Conservation (phyloP, 768 basidiomycete genomes). For the Trametes punicea region DNA sequence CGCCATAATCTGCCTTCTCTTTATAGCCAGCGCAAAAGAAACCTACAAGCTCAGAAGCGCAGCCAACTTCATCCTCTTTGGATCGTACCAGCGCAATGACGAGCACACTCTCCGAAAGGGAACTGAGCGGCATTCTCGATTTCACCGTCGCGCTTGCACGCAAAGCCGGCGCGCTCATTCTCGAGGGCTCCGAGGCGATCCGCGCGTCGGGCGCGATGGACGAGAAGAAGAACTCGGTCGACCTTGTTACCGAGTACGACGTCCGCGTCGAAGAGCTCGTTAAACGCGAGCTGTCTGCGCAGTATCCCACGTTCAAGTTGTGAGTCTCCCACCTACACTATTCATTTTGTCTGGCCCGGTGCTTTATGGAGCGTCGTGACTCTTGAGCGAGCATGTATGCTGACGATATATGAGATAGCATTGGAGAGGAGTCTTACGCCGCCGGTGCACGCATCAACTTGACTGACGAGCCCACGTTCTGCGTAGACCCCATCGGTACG, state of each 20-base stretch:
- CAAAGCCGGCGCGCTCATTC: constrained; percentile 70
- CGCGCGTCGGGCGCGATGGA: constrained; percentile 51
- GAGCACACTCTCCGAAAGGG: constrained; percentile 32
- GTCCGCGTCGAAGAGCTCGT: constrained; percentile 87
- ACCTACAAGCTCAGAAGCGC: background rate
- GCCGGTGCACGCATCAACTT: constrained; percentile 65
- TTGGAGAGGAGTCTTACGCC: constrained; percentile 92
- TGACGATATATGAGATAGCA: constrained; percentile 41
- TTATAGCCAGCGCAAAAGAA: background rate
- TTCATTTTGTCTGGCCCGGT: background rate
- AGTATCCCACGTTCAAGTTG: constrained; percentile 82
- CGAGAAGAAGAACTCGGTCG: constrained; percentile 93
- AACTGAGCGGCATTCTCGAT: constrained; percentile 58
- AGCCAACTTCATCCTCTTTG: background rate
- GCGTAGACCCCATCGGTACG: constrained; percentile 91
- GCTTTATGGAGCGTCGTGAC: background rate
- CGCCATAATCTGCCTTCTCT: background rate
- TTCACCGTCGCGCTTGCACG: constrained; percentile 74
- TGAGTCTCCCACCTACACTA: constrained; percentile 43
- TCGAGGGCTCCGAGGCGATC: constrained; percentile 75
- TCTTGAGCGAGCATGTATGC: background rate
- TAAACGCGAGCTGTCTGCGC: constrained; percentile 55
- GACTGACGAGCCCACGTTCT: constrained; percentile 90
- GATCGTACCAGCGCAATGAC: constrained; percentile 26
- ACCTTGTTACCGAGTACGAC: constrained; percentile 94